Base-by-base conservation (phyloP, 1,284 basidiomycete genomes). In the Exsudoporus floridanus region DNA sequence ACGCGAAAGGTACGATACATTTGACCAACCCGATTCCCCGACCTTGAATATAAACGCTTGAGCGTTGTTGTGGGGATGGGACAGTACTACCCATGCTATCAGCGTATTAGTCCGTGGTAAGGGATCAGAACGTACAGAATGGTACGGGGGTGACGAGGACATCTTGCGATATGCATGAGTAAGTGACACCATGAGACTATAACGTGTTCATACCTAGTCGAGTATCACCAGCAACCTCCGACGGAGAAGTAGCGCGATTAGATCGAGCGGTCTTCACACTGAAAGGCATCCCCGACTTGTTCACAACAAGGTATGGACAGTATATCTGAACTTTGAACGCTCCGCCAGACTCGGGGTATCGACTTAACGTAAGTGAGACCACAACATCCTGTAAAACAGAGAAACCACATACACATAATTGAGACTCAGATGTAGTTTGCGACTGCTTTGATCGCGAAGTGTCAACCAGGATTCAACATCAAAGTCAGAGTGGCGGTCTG, bases 321-420 rank as follows among this genome's bases (percentile, higher is more conserved):
- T 94, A 99, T 49, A 99, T 87, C 71, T 99, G 96, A 1, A 98
- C 92, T 72, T 93, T 96, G 81, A 98, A 97, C 2, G 96, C 94
- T n/a, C 97, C 95, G 4, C 96, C 97, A 12, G 94, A 92, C 54
- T 98, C 84, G 3, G 92, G 86, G 71, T 92, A 93, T 38, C 87
- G 87, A 46, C 88, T 92, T 49, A 55, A 42, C 25, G 31, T 53
- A 34, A 25, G 50, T 42, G 14, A 60, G 49, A 41, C 21, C 13
- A 19, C n/a, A 1, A 39, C 23, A 52, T 27, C 51, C 23, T 12
- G 18, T 28, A n/a, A 28, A 31, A 43, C 14, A 44, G 12, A n/a
- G 35, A 43, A 34, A 13, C 16, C 30, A 70, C 86, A 56, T 68
- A 94, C 93, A 90, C 77, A 69, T 98, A 99, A 69, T 97, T 93